Evolutionary conservation across 2,329 filamentous ascomycete genomes (phyloP).

Genomic region (Colletotrichum abscissum): DNA sequence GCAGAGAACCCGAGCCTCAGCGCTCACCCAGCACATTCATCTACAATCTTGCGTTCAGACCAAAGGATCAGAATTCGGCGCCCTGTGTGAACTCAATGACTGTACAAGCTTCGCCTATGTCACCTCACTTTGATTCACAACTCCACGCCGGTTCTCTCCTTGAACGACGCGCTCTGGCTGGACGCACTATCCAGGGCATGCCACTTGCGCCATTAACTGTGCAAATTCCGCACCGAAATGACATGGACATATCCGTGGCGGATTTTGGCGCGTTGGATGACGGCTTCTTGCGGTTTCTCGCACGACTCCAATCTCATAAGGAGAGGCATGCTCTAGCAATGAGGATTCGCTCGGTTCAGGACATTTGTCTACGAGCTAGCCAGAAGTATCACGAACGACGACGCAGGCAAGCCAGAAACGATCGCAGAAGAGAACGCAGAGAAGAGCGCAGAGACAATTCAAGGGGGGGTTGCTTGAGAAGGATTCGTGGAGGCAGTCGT

Average conservation of each 20-base stretch:
- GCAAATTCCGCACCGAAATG: neutral
- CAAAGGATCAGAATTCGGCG: neutral
- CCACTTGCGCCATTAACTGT: neutral
- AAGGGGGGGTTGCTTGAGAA: no score
- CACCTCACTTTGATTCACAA: neutral
- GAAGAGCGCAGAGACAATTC: no score
- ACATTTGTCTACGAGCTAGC: conserved; percentile 40
- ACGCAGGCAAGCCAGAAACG: neutral
- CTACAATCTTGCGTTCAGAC: conserved; percentile 11
- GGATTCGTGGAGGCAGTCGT: no score
- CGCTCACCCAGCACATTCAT: conserved; percentile 27
- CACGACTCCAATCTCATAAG: neutral
- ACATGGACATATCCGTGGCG: neutral
- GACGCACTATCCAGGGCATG: neutral
- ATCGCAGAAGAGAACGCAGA: no score
- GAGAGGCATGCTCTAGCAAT: neutral
- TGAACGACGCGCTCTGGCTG: neutral
- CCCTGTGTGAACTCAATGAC: neutral
- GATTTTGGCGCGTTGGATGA: no score
- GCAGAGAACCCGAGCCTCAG: neutral
- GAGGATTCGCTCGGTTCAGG: conserved; percentile 34
- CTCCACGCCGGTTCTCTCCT: neutral
- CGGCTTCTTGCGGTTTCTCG: no score
- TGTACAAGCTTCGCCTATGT: neutral
- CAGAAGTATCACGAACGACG: conserved; percentile 38